Evolutionary conservation across 768 basidiomycete genomes (phyloP).

Genomic region (Ramaria sp.): DNA sequence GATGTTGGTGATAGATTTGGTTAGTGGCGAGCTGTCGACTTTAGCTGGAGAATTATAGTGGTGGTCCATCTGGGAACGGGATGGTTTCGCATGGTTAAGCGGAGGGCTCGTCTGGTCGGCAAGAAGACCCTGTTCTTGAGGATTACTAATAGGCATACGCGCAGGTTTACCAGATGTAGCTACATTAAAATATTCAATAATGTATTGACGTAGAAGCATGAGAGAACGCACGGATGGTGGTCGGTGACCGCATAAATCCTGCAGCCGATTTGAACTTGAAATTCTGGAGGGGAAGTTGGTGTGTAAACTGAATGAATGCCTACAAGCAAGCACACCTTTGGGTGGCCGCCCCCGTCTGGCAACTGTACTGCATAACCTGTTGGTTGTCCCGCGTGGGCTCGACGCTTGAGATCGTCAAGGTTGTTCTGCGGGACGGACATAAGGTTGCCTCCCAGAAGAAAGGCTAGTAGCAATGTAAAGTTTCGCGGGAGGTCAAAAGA

Average conservation of each 20-base stretch:
- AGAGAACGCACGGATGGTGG: not conserved
- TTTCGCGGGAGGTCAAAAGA: too few species aligned
- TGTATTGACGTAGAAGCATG: not conserved
- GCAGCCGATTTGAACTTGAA: constrained; percentile 8
- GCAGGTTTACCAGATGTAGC: not conserved
- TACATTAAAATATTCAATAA: not conserved
- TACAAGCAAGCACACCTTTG: not conserved
- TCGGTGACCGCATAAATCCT: not conserved
- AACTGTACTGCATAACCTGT: not conserved
- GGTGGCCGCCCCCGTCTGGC: not conserved
- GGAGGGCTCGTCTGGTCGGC: not conserved
- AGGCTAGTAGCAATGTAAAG: too few species aligned
- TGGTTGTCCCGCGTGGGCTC: not conserved
- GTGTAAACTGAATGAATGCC: too few species aligned
- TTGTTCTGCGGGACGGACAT: constrained; percentile 6
- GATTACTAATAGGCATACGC: not conserved
- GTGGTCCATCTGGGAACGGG: not conserved
- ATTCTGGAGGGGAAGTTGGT: not conserved
- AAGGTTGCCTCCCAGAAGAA: not conserved
- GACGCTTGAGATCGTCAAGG: constrained; percentile 3
- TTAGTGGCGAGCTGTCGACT: not conserved
- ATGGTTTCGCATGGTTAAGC: not conserved
- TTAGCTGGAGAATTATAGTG: not conserved
- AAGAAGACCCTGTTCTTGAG: not conserved
- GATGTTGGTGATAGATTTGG: not conserved